Conservation (phyloP, 495 filamentous ascomycete genomes). For the Poronia punctata region DNA sequence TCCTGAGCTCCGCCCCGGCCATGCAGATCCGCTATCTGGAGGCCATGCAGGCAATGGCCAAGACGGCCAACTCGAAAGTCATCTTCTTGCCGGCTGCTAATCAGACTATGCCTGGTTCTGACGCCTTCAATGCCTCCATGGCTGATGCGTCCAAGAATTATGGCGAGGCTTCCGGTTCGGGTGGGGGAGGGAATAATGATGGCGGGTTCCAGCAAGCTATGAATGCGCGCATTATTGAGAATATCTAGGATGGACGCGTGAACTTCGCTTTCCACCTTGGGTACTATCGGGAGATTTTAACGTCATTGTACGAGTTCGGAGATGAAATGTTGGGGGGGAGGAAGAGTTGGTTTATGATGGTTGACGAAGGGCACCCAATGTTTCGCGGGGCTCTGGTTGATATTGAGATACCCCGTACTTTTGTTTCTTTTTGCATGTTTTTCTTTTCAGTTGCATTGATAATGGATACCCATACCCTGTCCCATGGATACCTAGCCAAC, state of each 20-base stretch:
- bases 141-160: constrained; percentile 15
- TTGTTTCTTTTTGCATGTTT: constrained; percentile 7
- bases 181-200: constrained; percentile 37
- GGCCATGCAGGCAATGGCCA: constrained; percentile 99
- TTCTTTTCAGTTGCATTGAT: constrained; percentile 2
- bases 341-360: not conserved
- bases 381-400: not conserved
- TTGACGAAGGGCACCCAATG: constrained; percentile 3
- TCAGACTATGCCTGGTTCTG: constrained; percentile 54
- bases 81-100: constrained; percentile 78
- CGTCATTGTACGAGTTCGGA: not conserved
- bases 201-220: constrained; percentile 70
- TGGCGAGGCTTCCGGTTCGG: constrained; percentile 11
- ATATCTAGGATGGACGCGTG: constrained; percentile 73
- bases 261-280: constrained; percentile 6
- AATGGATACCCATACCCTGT: constrained; percentile 11
- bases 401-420: constrained; percentile 6
- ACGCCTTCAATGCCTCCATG: constrained; percentile 28
- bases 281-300: not conserved
- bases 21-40: constrained; percentile 99
- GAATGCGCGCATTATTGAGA: constrained; percentile 78
- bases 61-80: constrained; percentile 90
- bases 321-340: not conserved
- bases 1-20: constrained; percentile 82
- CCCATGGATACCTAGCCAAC: constrained; percentile 8